A percentile compares a stretch with the other conserved stretches of the same genome.
Conservation (phyloP, 345 rosid genomes). For the Eucalyptus marginata region DNA sequence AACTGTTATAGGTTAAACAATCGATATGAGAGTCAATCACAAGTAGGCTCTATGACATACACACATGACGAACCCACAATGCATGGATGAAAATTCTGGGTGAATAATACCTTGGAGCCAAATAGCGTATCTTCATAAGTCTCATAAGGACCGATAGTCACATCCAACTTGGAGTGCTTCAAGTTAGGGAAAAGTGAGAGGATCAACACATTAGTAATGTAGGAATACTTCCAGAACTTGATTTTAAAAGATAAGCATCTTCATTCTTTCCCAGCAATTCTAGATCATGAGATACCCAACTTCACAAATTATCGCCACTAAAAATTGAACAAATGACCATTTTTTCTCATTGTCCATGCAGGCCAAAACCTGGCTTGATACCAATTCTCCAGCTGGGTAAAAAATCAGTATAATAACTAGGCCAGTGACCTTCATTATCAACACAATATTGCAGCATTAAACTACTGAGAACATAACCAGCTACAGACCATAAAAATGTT, state of each 20-base stretch:
- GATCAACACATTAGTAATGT: not conserved
- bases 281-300: not conserved
- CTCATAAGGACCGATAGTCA: slow-evolving; percentile 95
- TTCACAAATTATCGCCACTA: not conserved
- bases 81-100: not conserved
- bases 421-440: not conserved
- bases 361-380: not conserved
- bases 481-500: not conserved
- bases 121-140: slow-evolving; percentile 88
- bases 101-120: slow-evolving; percentile 74
- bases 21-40: not conserved
- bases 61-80: not conserved
- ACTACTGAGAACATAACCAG: not conserved
- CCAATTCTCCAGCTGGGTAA: not conserved
- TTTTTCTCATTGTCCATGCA: not conserved
- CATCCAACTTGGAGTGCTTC: slow-evolving; percentile 85
- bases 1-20: not conserved
- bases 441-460: not conserved
- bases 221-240: not conserved
- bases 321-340: not conserved
- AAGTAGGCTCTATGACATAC: not conserved
- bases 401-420: not conserved
- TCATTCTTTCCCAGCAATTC: not conserved
- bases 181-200: not conserved
- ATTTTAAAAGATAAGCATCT: not conserved